Evolutionary conservation across 1,284 basidiomycete species (phyloP), one percentile per base, ranked within the genome.

Genomic region (Melanopsichium pennsylvanicum): DNA sequence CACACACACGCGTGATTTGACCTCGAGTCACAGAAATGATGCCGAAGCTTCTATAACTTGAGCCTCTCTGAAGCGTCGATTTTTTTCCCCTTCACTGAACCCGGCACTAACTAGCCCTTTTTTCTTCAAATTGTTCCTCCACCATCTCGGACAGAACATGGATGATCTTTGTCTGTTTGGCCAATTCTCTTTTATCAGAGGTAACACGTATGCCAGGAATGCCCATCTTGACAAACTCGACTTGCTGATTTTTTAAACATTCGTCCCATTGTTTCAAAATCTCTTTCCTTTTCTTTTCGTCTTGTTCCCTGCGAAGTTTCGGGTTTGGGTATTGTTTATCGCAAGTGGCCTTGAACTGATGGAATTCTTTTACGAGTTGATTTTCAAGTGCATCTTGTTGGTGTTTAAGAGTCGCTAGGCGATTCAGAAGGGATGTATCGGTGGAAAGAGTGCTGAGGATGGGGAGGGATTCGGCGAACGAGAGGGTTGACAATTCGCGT

Each of bases 351-450:
- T 44, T 27, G n/a, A 57, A 57, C 33, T 47, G 52, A 0, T 13
- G 32, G 33, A 55, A 50, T 15, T 57, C 52, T 31, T 61, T 61
- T 1, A 35, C 32, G 13, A 67, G 54, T 7, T 42, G 33, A 8
- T 52, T 51, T 29, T 67, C 63, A 21, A 67, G 58, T 1, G 52
- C 43, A 36, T 61, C 38, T 32, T 67, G 63, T 21, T 42, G 31
- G 0, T 26, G 38, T 5, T 49, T 48, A 4, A 67, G 57, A 0
- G 40, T 19, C 4, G 18, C 22, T 0, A 67, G 45, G 10, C 56
- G 52, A 4, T 29, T 13, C 8, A 67, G 49, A n/a, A 61, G 44
- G 22, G 39, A 10, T 5, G n/a, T 36, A 32, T 60, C 57, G 7
- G 43, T 27, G 8, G 63, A 37, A 5, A 67, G 52, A 10, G 41